A percentile compares a stretch with the other conserved stretches of the same genome.
Evolutionary conservation across 257 asterid species (phyloP).

Genomic region (Solanum pinnatisectum): DNA sequence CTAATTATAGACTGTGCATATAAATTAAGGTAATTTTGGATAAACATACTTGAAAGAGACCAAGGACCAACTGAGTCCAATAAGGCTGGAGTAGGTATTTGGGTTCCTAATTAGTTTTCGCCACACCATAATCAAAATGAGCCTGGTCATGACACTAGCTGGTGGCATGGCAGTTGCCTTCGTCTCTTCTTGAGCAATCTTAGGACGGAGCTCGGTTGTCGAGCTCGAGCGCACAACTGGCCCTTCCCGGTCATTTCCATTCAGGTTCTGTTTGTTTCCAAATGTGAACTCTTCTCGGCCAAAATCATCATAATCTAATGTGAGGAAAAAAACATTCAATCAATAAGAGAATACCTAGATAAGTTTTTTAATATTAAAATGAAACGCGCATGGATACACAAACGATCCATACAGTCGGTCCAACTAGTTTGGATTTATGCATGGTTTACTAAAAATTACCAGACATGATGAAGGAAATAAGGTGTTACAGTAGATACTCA

Average conservation of each 20-base stretch:
- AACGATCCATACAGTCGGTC: neutral
- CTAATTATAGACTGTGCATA: neutral
- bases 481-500: neutral
- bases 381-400: neutral
- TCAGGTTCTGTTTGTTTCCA: slow-evolving; percentile 20
- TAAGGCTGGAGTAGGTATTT: slow-evolving; percentile 36
- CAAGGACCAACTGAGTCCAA: slow-evolving; percentile 36
- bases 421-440: neutral
- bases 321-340: neutral
- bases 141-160: slow-evolving; percentile 37
- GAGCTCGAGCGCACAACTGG: slow-evolving; percentile 79
- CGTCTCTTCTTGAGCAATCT: slow-evolving; percentile 17
- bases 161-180: slow-evolving; percentile 36
- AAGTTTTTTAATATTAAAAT: neutral
- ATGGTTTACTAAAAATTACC: neutral
- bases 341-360: neutral
- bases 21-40: neutral
- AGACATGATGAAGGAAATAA: neutral
- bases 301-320: slow-evolving; percentile 72
- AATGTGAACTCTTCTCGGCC: slow-evolving; percentile 53
- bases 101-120: slow-evolving; percentile 37
- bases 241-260: slow-evolving; percentile 28
- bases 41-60: slow-evolving; percentile 23
- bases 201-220: slow-evolving; percentile 77
- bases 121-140: slow-evolving; percentile 43